These are phyloP conservation scores for Saturnispora besseyi DNA, from an alignment of 805 yeast genomes.

Conservation along the genomic window DNA sequence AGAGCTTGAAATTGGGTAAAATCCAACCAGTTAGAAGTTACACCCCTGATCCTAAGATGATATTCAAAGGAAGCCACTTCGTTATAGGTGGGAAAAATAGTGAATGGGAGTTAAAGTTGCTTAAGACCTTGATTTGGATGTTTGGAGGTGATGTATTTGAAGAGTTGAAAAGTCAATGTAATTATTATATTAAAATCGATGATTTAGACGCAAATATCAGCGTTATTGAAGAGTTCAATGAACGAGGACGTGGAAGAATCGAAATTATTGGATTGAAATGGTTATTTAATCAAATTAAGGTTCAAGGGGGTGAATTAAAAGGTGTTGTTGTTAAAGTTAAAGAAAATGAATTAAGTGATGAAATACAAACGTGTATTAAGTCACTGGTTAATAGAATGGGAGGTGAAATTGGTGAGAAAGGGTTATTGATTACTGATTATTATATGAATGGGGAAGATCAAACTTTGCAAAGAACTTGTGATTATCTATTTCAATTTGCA, in stretches of 20 bases:
- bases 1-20: constrained; percentile 34
- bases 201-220: constrained; percentile 41
- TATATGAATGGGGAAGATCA: not conserved
- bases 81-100: constrained; percentile 32
- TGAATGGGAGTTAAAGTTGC: constrained; percentile 9
- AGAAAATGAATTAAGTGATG: not conserved
- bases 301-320: constrained; percentile 26
- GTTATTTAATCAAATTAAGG: constrained; percentile 36
- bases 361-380: not conserved
- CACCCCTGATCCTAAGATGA: constrained; percentile 62
- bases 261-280: constrained; percentile 68
- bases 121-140: constrained; percentile 57
- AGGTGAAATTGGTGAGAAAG: not conserved
- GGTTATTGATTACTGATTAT: not conserved
- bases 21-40: constrained; percentile 46
- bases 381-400: not conserved
- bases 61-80: constrained; percentile 54
- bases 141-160: constrained; percentile 72
- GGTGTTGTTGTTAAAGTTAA: not conserved
- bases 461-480: not conserved
- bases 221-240: constrained; percentile 21
- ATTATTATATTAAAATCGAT: constrained; percentile 58
- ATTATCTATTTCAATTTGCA: constrained; percentile 25
- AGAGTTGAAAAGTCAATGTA: constrained; percentile 56
- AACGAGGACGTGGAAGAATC: constrained; percentile 32